These are phyloP conservation scores for Leptodermis oblonga DNA, from an alignment of 257 asterid species.

Conservation along the genomic window DNA sequence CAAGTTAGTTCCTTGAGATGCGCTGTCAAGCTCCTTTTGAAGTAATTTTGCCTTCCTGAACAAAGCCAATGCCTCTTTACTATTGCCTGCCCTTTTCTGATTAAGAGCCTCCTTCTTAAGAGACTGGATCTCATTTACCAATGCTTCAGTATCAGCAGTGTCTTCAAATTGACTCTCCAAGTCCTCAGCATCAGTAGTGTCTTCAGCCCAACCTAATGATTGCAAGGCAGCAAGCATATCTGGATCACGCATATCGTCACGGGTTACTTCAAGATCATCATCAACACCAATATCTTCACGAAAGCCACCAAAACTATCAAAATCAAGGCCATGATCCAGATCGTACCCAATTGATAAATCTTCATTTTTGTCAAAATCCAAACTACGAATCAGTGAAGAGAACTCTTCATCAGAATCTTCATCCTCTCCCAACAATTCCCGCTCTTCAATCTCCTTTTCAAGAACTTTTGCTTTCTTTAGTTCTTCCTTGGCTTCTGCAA, in stretches of 20 bases:
- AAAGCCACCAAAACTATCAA: conserved; percentile 40
- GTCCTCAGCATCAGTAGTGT: conserved; percentile 30
- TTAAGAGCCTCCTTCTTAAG: conserved; percentile 62
- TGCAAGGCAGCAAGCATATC: conserved; percentile 69
- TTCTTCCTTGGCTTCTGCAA: conserved; percentile 89
- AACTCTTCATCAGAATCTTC: conserved; percentile 94
- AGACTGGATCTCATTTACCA: conserved; percentile 52
- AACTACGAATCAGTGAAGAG: conserved; percentile 52
- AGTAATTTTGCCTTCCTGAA: conserved; percentile 67
- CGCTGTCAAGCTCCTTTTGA: conserved; percentile 49
- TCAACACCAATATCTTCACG: conserved; percentile 48
- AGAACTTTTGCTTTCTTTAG: conserved; percentile 88
- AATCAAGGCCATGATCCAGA: conserved; percentile 42
- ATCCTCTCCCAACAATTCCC: conserved; percentile 71
- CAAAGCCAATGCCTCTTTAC: conserved; percentile 58
- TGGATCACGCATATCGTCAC: conserved; percentile 85
- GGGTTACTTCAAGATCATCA: conserved; percentile 65
- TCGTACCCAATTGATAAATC: conserved; percentile 35
- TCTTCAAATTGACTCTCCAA: conserved; percentile 19
- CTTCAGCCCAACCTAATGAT: conserved; percentile 92
- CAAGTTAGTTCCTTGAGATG: conserved; percentile 27
- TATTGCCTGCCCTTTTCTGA: conserved; percentile 71
- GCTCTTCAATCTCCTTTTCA: conserved; percentile 86
- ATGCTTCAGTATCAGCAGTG: conserved; percentile 34
- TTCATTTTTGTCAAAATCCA: conserved; percentile 51